A percentile compares a stretch with the other conserved stretches of the same genome.
Evolutionary conservation across 371 early-diverging fungal genomes (phyloP).

Genomic region (Phascolomyces articulosus): DNA sequence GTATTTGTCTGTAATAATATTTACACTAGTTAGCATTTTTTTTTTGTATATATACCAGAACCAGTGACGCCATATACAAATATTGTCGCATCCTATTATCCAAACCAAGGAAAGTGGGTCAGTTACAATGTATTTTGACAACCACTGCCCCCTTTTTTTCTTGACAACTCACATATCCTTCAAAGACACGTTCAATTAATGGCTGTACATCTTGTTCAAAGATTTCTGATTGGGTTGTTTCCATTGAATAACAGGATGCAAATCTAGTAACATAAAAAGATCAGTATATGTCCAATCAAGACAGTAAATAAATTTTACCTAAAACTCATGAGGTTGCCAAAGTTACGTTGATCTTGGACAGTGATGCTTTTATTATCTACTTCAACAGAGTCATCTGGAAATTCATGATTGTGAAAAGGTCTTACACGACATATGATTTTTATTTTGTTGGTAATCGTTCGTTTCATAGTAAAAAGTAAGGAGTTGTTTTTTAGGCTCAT

Average conservation of each 20-base stretch:
- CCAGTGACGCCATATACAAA: constrained; percentile 80
- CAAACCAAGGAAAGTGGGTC: not conserved
- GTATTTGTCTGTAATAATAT: not conserved
- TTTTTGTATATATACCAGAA: constrained; percentile 26
- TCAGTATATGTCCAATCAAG: not conserved
- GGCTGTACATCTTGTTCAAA: constrained; percentile 57
- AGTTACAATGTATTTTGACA: too few relatives aligned
- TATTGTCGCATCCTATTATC: constrained; percentile 54
- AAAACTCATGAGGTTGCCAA: not conserved
- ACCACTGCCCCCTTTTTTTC: too few relatives aligned
- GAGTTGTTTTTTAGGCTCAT: not conserved
- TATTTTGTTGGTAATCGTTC: constrained; percentile 19
- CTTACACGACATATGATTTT: constrained; percentile 61
- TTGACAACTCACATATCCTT: constrained; percentile 47
- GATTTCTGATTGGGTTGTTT: constrained; percentile 41
- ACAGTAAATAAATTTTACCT: not conserved
- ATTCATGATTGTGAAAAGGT: constrained; percentile 50
- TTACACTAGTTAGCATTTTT: not conserved
- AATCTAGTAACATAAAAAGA: constrained; percentile 27
- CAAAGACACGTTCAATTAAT: constrained; percentile 53
- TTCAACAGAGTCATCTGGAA: constrained; percentile 38
- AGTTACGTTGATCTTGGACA: constrained; percentile 39
- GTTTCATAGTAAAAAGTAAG: not conserved
- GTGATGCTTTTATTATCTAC: constrained; percentile 31
- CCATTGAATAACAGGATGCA: constrained; percentile 53